Percentiles rank a stretch among this genome's conserved stretches.
Evolutionary conservation across 1,284 basidiomycete species (phyloP).

Genomic region (Porodaedalea pini): DNA sequence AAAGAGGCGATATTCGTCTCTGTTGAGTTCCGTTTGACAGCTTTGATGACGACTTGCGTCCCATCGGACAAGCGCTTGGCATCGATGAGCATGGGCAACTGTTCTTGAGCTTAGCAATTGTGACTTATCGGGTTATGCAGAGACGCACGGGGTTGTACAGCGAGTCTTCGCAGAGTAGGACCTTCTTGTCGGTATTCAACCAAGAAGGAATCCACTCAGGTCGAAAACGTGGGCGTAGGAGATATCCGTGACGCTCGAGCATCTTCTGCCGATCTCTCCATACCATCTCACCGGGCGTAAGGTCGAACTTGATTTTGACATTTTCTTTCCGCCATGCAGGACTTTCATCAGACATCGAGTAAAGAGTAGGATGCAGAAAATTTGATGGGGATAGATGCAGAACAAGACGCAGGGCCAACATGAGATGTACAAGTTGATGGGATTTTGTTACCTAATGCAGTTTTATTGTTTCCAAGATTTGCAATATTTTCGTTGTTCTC

Average conservation of each 20-base stretch:
- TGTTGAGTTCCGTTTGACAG: background rate
- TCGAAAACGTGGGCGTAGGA: slow-evolving; percentile 24
- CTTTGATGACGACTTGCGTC: background rate
- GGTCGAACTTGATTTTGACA: no score
- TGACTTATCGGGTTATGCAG: background rate
- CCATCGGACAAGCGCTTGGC: background rate
- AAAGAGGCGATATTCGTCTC: background rate
- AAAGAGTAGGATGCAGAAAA: no score
- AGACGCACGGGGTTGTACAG: background rate
- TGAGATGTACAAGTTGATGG: no score
- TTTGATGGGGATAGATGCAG: no score
- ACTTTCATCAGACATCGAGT: no score
- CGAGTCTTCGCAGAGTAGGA: slow-evolving; percentile 22
- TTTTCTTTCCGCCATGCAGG: no score
- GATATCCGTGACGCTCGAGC: slow-evolving; percentile 20
- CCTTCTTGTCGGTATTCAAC: slow-evolving; percentile 15
- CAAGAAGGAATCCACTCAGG: slow-evolving; percentile 27
- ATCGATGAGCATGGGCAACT: no score
- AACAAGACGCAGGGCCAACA: no score
- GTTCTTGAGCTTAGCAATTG: no score
- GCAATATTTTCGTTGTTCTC: no score
- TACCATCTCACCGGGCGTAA: slow-evolving; percentile 6
- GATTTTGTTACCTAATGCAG: no score
- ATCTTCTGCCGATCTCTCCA: slow-evolving; percentile 11
- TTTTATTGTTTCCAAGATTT: no score